A percentile compares a stretch with the other conserved stretches of the same genome.
Evolutionary conservation across 2,329 filamentous ascomycete genomes (phyloP).

Genomic region (Rasamsonia emersonii): DNA sequence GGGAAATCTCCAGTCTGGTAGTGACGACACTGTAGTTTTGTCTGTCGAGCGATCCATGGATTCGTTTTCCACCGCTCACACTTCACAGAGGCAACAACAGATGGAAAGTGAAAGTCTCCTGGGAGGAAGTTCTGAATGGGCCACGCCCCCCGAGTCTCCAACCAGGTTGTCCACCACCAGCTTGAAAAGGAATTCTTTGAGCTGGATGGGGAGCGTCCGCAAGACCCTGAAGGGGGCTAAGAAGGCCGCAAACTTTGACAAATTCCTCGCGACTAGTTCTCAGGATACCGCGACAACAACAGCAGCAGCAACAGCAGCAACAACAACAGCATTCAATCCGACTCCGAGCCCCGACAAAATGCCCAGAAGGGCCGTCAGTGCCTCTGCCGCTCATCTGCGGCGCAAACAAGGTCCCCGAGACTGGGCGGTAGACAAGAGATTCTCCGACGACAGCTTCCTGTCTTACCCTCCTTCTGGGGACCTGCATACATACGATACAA

Average conservation of each 20-base stretch:
- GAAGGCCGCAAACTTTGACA: constrained; percentile 9
- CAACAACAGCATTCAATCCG: too few relatives aligned
- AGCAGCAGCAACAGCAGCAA: constrained; percentile 14
- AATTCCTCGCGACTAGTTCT: not conserved
- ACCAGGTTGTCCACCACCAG: constrained; percentile 4
- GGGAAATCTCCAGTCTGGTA: constrained; percentile 14
- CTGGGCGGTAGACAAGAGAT: constrained; percentile 36
- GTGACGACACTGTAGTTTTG: constrained; percentile 17
- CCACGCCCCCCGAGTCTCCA: constrained; percentile 17
- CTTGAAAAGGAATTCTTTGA: constrained; percentile 31
- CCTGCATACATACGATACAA: not conserved
- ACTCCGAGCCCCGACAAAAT: too few relatives aligned
- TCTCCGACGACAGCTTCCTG: constrained; percentile 4
- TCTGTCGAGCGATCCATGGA: constrained; percentile 34
- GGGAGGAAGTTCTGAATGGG: constrained; percentile 28
- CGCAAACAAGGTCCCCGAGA: constrained; percentile 45
- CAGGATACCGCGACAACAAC: constrained; percentile 19
- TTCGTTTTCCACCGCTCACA: constrained; percentile 43
- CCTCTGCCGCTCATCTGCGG: constrained; percentile 39
- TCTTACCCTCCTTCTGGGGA: constrained; percentile 1
- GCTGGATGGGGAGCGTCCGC: constrained; percentile 61
- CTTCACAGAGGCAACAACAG: constrained; percentile 42
- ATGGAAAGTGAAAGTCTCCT: constrained; percentile 46
- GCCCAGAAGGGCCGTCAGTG: constrained; percentile 40
- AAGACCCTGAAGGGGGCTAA: constrained; percentile 49